Percentiles rank a stretch among this genome's conserved stretches.
These are phyloP conservation scores for Xylaria sp. DNA, from an alignment of 2,329 filamentous ascomycete species.

Conservation along the genomic window DNA sequence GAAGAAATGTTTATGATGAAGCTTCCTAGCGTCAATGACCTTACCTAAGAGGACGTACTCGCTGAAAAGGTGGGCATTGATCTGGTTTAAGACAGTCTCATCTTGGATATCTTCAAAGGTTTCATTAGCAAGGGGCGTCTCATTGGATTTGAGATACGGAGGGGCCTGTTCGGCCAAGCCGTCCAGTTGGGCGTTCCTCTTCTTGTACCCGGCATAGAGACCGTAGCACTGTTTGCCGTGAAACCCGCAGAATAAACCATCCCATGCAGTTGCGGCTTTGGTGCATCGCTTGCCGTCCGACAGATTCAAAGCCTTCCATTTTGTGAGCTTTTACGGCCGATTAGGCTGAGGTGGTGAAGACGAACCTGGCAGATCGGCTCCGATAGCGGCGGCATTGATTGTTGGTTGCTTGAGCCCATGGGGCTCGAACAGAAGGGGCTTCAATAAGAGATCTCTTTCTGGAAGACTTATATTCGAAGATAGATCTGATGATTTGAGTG, in stretches of 20 bases:
- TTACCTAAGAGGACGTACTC: conserved; percentile 45
- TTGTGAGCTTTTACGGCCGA: conserved; percentile 1
- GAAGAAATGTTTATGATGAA: conserved; percentile 48
- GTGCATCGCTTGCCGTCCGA: conserved; percentile 29
- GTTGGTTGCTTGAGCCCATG: background rate
- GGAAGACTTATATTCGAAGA: background rate
- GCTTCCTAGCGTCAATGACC: conserved; percentile 43
- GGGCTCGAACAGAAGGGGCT: background rate
- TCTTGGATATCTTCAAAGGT: conserved; percentile 53
- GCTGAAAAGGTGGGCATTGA: conserved; percentile 54
- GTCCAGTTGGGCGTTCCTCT: conserved; percentile 57
- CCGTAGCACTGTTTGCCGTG: conserved; percentile 54
- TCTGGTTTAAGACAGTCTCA: conserved; percentile 50
- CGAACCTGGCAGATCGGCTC: conserved; percentile 32
- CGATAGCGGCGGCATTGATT: conserved; percentile 11
- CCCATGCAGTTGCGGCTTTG: conserved; percentile 23
- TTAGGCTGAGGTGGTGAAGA: conserved; percentile 7
- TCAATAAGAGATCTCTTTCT: background rate
- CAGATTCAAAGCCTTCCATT: conserved; percentile 27
- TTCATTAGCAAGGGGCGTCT: conserved; percentile 52
- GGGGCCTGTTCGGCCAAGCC: conserved; percentile 49
- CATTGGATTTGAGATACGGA: conserved; percentile 50
- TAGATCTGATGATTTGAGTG: background rate
- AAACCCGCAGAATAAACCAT: conserved; percentile 31
- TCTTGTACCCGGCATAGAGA: conserved; percentile 61